These are phyloP conservation scores for Ogataea trehaloabstinens DNA, from an alignment of 805 yeast genomes.

Conservation along the genomic window DNA sequence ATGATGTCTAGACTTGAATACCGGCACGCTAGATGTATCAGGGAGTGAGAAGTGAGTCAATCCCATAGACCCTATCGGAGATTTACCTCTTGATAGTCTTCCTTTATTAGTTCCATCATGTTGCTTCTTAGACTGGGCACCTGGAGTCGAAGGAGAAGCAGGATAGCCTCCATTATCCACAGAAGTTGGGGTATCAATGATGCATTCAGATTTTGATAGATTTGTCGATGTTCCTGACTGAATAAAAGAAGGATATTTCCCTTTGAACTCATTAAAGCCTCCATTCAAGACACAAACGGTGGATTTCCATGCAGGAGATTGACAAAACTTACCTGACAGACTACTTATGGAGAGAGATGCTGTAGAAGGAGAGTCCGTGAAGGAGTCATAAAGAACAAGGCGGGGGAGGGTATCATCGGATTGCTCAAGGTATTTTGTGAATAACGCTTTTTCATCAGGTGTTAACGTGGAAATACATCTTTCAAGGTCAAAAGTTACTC, in stretches of 20 bases:
- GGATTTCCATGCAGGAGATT: conserved; percentile 37
- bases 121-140: background rate
- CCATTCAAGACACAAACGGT: conserved; percentile 41
- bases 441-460: conserved; percentile 43
- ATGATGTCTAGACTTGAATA: conserved; percentile 49
- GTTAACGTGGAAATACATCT: conserved; percentile 64
- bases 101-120: conserved; percentile 4
- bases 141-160: background rate
- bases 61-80: conserved; percentile 32
- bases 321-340: conserved; percentile 47
- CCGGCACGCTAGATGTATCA: conserved; percentile 36
- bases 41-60: conserved; percentile 58
- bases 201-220: background rate
- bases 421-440: conserved; percentile 36
- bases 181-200: no score
- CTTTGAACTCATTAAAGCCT: conserved; percentile 39
- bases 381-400: conserved; percentile 52
- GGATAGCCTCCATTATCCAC: background rate
- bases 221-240: conserved; percentile 23
- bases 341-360: conserved; percentile 42
- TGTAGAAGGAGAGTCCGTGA: conserved; percentile 28
- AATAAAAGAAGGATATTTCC: conserved; percentile 24
- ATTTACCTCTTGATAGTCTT: conserved; percentile 10
- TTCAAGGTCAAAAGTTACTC: conserved; percentile 66
- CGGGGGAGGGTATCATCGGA: conserved; percentile 35